phyloP scores from a whole-genome alignment of 1,284 basidiomycete genomes.

The Boletus semigastroideus region DNA sequence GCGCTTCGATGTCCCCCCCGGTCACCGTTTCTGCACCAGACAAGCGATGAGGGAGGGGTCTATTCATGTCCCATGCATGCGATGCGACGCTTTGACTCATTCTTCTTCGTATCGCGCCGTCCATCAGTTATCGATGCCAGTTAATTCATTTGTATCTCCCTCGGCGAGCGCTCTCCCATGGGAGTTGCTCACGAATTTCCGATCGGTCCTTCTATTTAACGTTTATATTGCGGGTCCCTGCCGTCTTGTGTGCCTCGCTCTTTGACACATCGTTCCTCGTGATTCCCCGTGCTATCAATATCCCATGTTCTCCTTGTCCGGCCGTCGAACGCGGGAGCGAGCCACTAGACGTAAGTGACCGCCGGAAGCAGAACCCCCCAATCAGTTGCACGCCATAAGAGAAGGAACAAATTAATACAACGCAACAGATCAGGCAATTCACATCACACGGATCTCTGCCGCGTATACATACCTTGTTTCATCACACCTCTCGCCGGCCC shows the following conservation, averaged over 20 bases:
- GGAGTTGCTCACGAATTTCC: slow-evolving; percentile 12
- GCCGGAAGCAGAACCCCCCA: slow-evolving; percentile 26
- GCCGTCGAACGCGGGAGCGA: slow-evolving; percentile 34
- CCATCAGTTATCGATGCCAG: slow-evolving; percentile 25
- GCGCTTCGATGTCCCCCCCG: slow-evolving; percentile 23
- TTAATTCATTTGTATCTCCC: slow-evolving; percentile 24
- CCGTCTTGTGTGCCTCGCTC: slow-evolving; percentile 18
- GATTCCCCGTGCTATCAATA: slow-evolving; percentile 28
- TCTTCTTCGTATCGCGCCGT: slow-evolving; percentile 12
- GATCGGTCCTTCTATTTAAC: slow-evolving; percentile 32
- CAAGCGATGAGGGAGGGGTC: background rate
- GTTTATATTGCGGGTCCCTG: slow-evolving; percentile 21
- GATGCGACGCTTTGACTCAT: slow-evolving; percentile 9
- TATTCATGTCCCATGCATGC: slow-evolving; percentile 11
- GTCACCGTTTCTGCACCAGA: slow-evolving; percentile 20
- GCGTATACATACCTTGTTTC: slow-evolving; percentile 13
- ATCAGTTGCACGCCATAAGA: slow-evolving; percentile 23
- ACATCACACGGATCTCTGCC: slow-evolving; percentile 20
- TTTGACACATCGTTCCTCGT: slow-evolving; percentile 14
- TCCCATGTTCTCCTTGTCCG: slow-evolving; percentile 9
- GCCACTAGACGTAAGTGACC: slow-evolving; percentile 34
- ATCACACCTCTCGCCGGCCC: slow-evolving; percentile 12
- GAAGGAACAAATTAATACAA: slow-evolving; percentile 29
- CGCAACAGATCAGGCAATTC: slow-evolving; percentile 13
- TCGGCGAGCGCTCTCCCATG: slow-evolving; percentile 12